These are phyloP conservation scores for Leptographium radiaticola DNA, from an alignment of 2,329 filamentous ascomycete species.

Conservation along the genomic window DNA sequence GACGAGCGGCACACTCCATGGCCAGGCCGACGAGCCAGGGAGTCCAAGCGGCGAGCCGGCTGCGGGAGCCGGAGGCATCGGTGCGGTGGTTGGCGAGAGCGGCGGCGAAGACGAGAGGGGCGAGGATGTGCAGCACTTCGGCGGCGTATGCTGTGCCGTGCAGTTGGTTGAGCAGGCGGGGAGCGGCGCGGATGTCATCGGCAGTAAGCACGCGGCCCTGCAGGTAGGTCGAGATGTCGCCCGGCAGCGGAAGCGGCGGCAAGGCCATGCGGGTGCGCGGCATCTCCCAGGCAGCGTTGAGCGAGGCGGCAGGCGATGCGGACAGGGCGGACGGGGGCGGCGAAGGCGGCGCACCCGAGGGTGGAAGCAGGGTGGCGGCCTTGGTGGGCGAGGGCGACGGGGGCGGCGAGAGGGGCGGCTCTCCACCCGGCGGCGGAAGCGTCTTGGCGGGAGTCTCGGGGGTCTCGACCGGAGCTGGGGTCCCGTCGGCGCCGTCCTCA, in stretches of 20 bases:
- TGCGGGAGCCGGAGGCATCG: constrained; percentile 23
- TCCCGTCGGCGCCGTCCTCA: constrained; percentile 28
- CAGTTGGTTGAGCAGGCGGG: constrained; percentile 70
- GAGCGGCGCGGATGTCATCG: constrained; percentile 90
- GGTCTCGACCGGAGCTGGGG: no score
- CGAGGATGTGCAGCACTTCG: constrained; percentile 82
- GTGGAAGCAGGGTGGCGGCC: not conserved
- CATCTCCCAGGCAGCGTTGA: constrained; percentile 68
- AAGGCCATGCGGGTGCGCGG: constrained; percentile 82
- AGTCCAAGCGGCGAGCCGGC: constrained; percentile 52
- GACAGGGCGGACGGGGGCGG: not conserved
- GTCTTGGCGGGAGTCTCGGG: no score
- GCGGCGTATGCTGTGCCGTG: constrained; percentile 63
- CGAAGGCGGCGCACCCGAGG: not conserved
- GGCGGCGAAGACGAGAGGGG: constrained; percentile 75
- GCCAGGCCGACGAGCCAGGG: constrained; percentile 82
- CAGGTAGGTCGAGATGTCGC: constrained; percentile 77
- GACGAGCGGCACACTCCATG: constrained; percentile 79
- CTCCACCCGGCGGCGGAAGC: constrained; percentile 3
- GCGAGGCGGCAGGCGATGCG: constrained; percentile 20
- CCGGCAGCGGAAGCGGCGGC: constrained; percentile 66
- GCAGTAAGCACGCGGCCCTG: constrained; percentile 83
- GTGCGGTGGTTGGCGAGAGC: constrained; percentile 48
- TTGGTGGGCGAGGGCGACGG: constrained; percentile 8
- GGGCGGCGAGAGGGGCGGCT: constrained; percentile 9